Conservation (phyloP, 257 asterid genomes). For the Rauvolfia tetraphylla region DNA sequence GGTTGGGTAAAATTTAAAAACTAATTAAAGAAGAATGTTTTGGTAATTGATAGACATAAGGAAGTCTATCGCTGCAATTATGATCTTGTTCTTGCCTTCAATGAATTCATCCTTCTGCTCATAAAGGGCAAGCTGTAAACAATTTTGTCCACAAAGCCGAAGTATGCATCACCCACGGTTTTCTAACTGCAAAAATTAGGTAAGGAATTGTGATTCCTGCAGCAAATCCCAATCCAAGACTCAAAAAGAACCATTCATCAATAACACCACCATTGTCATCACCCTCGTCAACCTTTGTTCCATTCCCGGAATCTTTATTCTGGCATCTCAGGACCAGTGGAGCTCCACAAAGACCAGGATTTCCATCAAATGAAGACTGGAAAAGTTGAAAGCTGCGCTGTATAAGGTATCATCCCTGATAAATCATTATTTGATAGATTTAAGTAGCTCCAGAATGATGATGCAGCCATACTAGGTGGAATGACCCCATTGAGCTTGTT, state of each 20-base stretch:
- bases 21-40: no score
- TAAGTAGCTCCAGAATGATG: constrained; percentile 38
- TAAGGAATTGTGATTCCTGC: constrained; percentile 40
- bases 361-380: constrained; percentile 35
- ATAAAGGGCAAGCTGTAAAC: constrained; percentile 13
- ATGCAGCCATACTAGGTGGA: constrained; percentile 40
- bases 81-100: not conserved
- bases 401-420: constrained; percentile 46
- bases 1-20: no score
- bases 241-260: constrained; percentile 46
- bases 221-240: constrained; percentile 50
- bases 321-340: constrained; percentile 33
- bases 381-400: constrained; percentile 51
- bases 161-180: constrained; percentile 41
- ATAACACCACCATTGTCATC: constrained; percentile 19
- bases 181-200: constrained; percentile 24
- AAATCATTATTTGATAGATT: constrained; percentile 62
- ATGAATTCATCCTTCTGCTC: not conserved
- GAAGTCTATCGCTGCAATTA: not conserved
- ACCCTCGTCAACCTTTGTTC: constrained; percentile 1
- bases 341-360: constrained; percentile 44
- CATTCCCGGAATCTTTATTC: constrained; percentile 21
- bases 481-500: constrained; percentile 40
- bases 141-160: constrained; percentile 31
- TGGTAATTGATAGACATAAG: not conserved